A percentile compares a stretch with the other conserved stretches of the same genome.
These are phyloP conservation scores for Jatropha podagrica DNA, from an alignment of 441 rosid genomes.

Conservation along the genomic window DNA sequence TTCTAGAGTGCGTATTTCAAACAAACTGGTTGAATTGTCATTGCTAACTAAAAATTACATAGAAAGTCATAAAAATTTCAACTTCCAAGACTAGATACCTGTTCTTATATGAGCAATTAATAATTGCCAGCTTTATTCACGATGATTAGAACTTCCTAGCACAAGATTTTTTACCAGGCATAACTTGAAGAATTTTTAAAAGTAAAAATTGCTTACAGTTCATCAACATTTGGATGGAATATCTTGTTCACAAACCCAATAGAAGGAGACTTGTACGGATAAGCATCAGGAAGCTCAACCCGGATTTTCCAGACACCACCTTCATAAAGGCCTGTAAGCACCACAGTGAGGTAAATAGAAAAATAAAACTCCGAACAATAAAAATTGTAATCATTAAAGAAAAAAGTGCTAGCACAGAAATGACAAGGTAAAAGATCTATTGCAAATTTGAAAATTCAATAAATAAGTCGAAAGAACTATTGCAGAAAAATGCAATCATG, in stretches of 20 bases:
- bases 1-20: slow-evolving; percentile 1
- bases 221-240: slow-evolving; percentile 80
- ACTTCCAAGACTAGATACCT: not conserved
- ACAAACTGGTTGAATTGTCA: not conserved
- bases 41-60: not conserved
- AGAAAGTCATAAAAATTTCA: not conserved
- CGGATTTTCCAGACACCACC: slow-evolving; percentile 75
- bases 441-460: not conserved
- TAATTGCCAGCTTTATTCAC: not conserved
- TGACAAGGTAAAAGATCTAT: not conserved
- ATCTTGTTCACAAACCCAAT: slow-evolving; percentile 75
- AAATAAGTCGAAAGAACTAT: not conserved
- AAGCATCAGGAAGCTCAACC: slow-evolving; percentile 80
- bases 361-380: slow-evolving; percentile 1
- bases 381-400: slow-evolving; percentile 8
- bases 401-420: slow-evolving; percentile 1
- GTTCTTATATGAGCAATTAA: not conserved
- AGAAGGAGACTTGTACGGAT: slow-evolving; percentile 78
- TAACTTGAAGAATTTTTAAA: slow-evolving; percentile 8
- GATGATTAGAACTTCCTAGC: slow-evolving; percentile 5
- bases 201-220: slow-evolving; percentile 50
- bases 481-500: not conserved
- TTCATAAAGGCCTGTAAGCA: slow-evolving; percentile 61
- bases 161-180: not conserved
- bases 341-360: slow-evolving; percentile 12